Percentiles rank a stretch among this genome's conserved stretches.
These are phyloP conservation scores for Tanacetum coccineum DNA, from an alignment of 129 eudicot species.

Conservation along the genomic window DNA sequence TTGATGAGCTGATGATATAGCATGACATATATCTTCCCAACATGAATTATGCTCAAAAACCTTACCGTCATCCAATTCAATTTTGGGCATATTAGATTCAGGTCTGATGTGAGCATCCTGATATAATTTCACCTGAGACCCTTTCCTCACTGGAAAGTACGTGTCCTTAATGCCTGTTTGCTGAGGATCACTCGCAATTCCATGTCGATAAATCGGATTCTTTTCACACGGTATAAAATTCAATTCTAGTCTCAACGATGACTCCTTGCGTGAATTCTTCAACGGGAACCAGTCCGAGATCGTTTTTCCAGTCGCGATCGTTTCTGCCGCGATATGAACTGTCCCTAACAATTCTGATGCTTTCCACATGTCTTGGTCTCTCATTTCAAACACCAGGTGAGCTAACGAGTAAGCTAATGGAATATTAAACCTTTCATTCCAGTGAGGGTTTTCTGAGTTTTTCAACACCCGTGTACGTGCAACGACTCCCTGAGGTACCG, in stretches of 20 bases:
- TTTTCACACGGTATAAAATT: constrained; percentile 48
- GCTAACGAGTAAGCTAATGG: constrained; percentile 55
- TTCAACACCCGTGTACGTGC: constrained; percentile 85
- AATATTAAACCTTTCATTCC: constrained; percentile 63
- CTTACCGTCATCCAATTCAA: constrained; percentile 54
- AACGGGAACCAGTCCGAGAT: constrained; percentile 57
- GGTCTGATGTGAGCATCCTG: constrained; percentile 75
- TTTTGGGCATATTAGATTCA: constrained; percentile 44
- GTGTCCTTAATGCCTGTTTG: constrained; percentile 45
- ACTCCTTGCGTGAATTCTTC: constrained; percentile 58
- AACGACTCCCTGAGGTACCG: constrained; percentile 61
- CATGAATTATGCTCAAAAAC: constrained; percentile 48
- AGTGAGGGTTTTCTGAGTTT: constrained; percentile 66
- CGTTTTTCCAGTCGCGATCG: constrained; percentile 39
- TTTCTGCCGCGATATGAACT: constrained; percentile 44
- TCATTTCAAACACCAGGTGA: constrained; percentile 56
- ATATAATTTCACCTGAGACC: constrained; percentile 62
- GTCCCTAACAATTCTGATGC: constrained; percentile 53
- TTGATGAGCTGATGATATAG: constrained; percentile 76
- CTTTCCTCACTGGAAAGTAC: constrained; percentile 76
- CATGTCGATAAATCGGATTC: constrained; percentile 38
- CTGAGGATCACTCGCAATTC: constrained; percentile 57
- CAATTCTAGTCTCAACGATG: constrained; percentile 41
- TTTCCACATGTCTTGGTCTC: constrained; percentile 68
- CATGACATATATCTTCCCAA: constrained; percentile 92